Evolutionary conservation across 2,329 filamentous ascomycete species (phyloP).

Genomic region (Truncatella angustata): DNA sequence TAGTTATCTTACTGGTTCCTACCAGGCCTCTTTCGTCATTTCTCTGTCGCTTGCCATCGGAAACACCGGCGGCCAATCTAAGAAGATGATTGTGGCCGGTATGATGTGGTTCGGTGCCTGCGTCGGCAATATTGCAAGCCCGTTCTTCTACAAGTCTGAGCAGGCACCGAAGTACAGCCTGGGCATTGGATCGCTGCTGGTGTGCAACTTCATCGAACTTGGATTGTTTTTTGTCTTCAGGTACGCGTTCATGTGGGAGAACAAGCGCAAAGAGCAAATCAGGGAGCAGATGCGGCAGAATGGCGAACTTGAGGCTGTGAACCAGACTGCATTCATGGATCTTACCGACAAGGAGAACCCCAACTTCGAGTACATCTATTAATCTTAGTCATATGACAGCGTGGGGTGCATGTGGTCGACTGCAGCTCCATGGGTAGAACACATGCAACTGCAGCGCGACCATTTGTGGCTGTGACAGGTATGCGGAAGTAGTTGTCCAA

Average conservation of each 20-base stretch:
- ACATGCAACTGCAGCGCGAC: too few relatives aligned
- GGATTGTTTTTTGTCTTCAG: slow-evolving; percentile 37
- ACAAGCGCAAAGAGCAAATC: slow-evolving; percentile 27
- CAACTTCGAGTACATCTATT: slow-evolving; percentile 35
- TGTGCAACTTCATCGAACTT: slow-evolving; percentile 38
- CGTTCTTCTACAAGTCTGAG: slow-evolving; percentile 59
- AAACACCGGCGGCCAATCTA: slow-evolving; percentile 55
- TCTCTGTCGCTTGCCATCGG: slow-evolving; percentile 44
- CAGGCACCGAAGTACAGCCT: slow-evolving; percentile 43
- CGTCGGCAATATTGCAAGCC: slow-evolving; percentile 59
- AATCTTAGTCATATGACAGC: too few relatives aligned
- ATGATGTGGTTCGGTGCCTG: slow-evolving; percentile 60
- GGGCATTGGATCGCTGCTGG: slow-evolving; percentile 40
- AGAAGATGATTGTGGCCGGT: slow-evolving; percentile 63
- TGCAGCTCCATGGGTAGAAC: too few relatives aligned
- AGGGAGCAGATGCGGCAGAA: not conserved
- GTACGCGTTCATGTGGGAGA: slow-evolving; percentile 38
- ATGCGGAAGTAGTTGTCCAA: too few relatives aligned
- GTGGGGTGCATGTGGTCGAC: not conserved
- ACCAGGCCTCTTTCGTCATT: slow-evolving; percentile 39
- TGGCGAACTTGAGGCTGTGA: slow-evolving; percentile 21
- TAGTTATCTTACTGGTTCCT: slow-evolving; percentile 33
- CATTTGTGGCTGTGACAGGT: too few relatives aligned
- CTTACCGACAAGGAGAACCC: slow-evolving; percentile 43
- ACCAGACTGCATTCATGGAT: slow-evolving; percentile 38